phyloP scores from a whole-genome alignment of 768 basidiomycete genomes.

The Panaeolus cyanescens region DNA sequence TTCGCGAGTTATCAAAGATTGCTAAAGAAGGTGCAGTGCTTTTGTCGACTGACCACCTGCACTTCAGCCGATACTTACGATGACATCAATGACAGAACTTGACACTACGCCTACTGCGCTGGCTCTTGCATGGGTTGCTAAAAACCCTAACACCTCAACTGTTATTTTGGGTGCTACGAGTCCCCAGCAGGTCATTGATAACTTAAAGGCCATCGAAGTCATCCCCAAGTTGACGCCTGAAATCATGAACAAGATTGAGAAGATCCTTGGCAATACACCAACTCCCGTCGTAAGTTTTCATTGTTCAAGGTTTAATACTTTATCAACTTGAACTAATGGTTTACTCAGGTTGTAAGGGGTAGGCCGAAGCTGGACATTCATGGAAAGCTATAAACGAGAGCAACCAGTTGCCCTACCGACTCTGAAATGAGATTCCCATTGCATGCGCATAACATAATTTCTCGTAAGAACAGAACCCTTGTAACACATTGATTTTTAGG shows the following conservation, averaged over 20 bases:
- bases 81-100: constrained; percentile 40
- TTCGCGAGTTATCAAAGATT: constrained; percentile 63
- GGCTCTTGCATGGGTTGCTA: constrained; percentile 76
- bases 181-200: constrained; percentile 63
- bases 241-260: constrained; percentile 67
- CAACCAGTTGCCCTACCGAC: background rate
- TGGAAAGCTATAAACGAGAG: constrained; percentile 14
- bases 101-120: constrained; percentile 62
- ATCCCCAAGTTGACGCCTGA: constrained; percentile 71
- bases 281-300: constrained; percentile 34
- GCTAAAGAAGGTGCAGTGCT: constrained; percentile 53
- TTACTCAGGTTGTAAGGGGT: constrained; percentile 22
- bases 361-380: constrained; percentile 20
- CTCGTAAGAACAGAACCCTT: background rate
- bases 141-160: constrained; percentile 64
- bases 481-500: background rate
- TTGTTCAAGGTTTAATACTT: background rate
- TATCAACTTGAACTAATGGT: background rate
- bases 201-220: constrained; percentile 71
- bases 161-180: constrained; percentile 70
- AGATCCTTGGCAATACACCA: constrained; percentile 59
- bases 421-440: background rate
- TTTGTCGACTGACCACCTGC: background rate
- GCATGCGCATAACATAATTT: background rate
- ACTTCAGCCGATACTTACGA: background rate